Evolutionary conservation across 2,329 filamentous ascomycete genomes (phyloP).

Genomic region (Colletotrichum shisoi): DNA sequence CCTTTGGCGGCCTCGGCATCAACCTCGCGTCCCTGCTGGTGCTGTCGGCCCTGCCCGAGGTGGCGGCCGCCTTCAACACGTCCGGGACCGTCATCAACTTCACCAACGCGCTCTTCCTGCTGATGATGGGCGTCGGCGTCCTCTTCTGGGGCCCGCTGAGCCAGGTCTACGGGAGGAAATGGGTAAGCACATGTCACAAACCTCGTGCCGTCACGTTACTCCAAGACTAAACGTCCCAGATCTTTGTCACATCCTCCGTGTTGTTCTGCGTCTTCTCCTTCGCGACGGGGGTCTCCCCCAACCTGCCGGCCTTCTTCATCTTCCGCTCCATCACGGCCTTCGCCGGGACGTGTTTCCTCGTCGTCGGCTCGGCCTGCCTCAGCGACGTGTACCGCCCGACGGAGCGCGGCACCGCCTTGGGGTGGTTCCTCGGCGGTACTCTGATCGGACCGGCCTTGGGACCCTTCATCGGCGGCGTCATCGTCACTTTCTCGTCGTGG

Average conservation of each 20-base stretch:
- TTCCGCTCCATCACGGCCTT: conserved; percentile 75
- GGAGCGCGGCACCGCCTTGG: conserved; percentile 70
- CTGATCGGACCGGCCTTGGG: conserved; percentile 71
- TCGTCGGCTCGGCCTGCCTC: conserved; percentile 71
- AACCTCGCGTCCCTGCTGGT: conserved; percentile 48
- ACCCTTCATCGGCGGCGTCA: conserved; percentile 71
- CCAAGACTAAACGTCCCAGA: conserved; percentile 29
- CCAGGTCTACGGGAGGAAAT: conserved; percentile 62
- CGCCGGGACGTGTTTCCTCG: conserved; percentile 73
- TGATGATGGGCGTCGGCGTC: conserved; percentile 73
- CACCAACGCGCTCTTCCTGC: conserved; percentile 73
- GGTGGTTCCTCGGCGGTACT: conserved; percentile 72
- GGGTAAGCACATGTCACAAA: conserved; percentile 48
- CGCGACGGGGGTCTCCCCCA: conserved; percentile 72
- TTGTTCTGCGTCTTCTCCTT: conserved; percentile 71
- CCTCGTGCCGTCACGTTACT: conserved; percentile 44
- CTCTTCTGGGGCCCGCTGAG: conserved; percentile 73
- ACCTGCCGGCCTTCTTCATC: conserved; percentile 70
- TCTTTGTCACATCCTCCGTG: conserved; percentile 41
- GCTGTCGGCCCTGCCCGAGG: conserved; percentile 76
- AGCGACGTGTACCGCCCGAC: conserved; percentile 65
- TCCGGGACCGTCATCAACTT: conserved; percentile 73
- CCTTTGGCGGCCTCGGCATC: conserved; percentile 31
- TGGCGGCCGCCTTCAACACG: conserved; percentile 70
- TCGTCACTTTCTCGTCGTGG: conserved; percentile 73